Conservation (phyloP, 768 basidiomycete species). For the Strobilomyces echinocephalus region DNA sequence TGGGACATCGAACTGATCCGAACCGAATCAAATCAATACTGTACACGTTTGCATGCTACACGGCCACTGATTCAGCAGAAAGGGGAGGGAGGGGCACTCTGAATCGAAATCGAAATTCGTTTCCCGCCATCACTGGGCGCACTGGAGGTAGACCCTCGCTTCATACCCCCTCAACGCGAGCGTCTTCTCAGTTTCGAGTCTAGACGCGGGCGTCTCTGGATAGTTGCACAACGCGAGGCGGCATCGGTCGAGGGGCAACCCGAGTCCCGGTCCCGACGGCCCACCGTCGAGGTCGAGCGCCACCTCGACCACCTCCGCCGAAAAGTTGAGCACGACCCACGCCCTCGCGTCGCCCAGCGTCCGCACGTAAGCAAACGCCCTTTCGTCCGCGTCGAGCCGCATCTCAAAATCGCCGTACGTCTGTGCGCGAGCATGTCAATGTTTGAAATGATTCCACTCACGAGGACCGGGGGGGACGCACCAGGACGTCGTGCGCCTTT, state of each 20-base stretch:
- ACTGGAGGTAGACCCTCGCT: constrained; percentile 20
- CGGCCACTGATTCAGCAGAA: background rate
- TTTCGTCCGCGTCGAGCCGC: constrained; percentile 41
- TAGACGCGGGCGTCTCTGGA: background rate
- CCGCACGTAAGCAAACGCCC: constrained; percentile 54
- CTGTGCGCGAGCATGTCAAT: no score
- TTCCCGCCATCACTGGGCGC: background rate
- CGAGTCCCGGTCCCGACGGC: background rate
- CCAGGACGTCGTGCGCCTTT: constrained; percentile 50
- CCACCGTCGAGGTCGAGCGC: background rate
- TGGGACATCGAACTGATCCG: no score
- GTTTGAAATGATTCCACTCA: no score
- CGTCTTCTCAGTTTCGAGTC: background rate
- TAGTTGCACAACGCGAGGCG: constrained; percentile 28
- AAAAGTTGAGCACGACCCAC: constrained; percentile 49
- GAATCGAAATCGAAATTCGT: background rate
- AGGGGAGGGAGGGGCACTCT: background rate
- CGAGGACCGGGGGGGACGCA: constrained; percentile 32
- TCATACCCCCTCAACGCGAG: constrained; percentile 19
- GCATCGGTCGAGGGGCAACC: constrained; percentile 1
- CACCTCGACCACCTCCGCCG: constrained; percentile 22
- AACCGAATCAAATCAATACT: background rate
- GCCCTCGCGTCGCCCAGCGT: constrained; percentile 29
- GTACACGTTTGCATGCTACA: background rate
- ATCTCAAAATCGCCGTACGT: constrained; percentile 59